A percentile compares a stretch with the other conserved stretches of the same genome.
phyloP scores from a whole-genome alignment of 129 eudicot species.

The Tagetes patula region DNA sequence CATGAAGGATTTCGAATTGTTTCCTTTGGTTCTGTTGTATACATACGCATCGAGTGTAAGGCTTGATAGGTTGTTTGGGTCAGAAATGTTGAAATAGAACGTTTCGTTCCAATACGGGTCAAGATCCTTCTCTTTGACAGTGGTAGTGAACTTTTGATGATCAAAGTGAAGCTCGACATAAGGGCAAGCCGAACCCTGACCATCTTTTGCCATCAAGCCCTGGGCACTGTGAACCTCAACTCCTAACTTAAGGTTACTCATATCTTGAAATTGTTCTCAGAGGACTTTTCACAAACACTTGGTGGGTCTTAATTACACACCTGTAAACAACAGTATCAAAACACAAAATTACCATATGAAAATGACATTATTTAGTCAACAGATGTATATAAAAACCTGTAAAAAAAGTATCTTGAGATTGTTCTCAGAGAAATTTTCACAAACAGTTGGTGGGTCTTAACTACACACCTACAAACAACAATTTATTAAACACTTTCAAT shows the following conservation, averaged over 20 bases:
- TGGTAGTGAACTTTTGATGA: slow-evolving; percentile 68
- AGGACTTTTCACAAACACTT: slow-evolving; percentile 31
- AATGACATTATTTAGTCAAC: neutral
- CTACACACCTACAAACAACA: slow-evolving; percentile 4
- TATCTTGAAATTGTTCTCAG: slow-evolving; percentile 15
- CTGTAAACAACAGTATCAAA: neutral
- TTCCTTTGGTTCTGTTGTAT: slow-evolving; percentile 45
- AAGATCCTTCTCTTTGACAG: slow-evolving; percentile 77
- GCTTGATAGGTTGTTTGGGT: slow-evolving; percentile 57
- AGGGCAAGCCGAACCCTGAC: slow-evolving; percentile 75
- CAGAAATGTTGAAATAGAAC: slow-evolving; percentile 70
- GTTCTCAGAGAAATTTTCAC: slow-evolving; percentile 23
- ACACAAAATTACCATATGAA: neutral
- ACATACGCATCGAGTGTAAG: slow-evolving; percentile 71
- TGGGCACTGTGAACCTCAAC: slow-evolving; percentile 82
- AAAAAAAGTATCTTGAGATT: slow-evolving; percentile 1
- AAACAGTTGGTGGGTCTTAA: slow-evolving; percentile 26
- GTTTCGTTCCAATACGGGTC: slow-evolving; percentile 91
- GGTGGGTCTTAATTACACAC: slow-evolving; percentile 17
- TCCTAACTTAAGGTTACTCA: slow-evolving; percentile 83
- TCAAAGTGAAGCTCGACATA: slow-evolving; percentile 83
- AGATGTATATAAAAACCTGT: neutral
- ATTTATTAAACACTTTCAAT: too few relatives aligned
- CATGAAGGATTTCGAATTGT: slow-evolving; percentile 56
- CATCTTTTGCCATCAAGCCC: slow-evolving; percentile 78